Conservation (phyloP, 495 filamentous ascomycete genomes). For the Penicillium atrosanguineum region DNA sequence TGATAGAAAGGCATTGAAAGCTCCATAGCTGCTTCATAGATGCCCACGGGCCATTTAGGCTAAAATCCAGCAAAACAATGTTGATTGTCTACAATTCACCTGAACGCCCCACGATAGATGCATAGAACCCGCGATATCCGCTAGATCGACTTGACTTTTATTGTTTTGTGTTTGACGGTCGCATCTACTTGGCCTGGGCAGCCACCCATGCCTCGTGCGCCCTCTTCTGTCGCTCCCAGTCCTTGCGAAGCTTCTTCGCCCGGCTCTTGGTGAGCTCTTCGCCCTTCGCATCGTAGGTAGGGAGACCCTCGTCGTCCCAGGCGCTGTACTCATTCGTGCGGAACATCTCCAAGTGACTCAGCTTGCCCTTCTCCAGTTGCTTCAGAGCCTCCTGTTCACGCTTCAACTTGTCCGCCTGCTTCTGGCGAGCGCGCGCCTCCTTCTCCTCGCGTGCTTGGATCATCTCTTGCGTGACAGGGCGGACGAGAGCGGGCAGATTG, state of each 20-base stretch:
- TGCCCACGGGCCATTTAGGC: background rate
- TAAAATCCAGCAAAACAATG: background rate
- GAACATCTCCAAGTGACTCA: slow-evolving; percentile 69
- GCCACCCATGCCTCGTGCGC: slow-evolving; percentile 66
- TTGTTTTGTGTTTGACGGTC: background rate
- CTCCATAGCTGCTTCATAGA: background rate
- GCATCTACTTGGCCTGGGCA: slow-evolving; percentile 28
- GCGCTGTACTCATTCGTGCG: slow-evolving; percentile 68
- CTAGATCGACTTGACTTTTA: slow-evolving; percentile 6
- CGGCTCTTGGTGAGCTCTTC: slow-evolving; percentile 78
- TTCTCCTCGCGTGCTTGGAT: slow-evolving; percentile 72
- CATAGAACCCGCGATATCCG: background rate
- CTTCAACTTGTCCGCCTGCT: slow-evolving; percentile 58
- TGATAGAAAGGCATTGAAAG: background rate
- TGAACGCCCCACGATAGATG: slow-evolving; percentile 17
- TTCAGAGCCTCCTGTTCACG: slow-evolving; percentile 55
- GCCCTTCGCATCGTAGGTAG: slow-evolving; percentile 70
- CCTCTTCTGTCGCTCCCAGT: slow-evolving; percentile 92
- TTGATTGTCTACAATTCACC: background rate
- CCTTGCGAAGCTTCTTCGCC: slow-evolving; percentile 83
- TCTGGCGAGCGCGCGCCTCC: slow-evolving; percentile 45
- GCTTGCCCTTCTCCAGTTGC: slow-evolving; percentile 67
- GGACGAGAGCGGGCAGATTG: slow-evolving; percentile 70
- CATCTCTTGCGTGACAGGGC: slow-evolving; percentile 73
- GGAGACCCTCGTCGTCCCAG: slow-evolving; percentile 87